Evolutionary conservation across 2,329 filamentous ascomycete genomes (phyloP).

Genomic region (Fusarium armeniacum): DNA sequence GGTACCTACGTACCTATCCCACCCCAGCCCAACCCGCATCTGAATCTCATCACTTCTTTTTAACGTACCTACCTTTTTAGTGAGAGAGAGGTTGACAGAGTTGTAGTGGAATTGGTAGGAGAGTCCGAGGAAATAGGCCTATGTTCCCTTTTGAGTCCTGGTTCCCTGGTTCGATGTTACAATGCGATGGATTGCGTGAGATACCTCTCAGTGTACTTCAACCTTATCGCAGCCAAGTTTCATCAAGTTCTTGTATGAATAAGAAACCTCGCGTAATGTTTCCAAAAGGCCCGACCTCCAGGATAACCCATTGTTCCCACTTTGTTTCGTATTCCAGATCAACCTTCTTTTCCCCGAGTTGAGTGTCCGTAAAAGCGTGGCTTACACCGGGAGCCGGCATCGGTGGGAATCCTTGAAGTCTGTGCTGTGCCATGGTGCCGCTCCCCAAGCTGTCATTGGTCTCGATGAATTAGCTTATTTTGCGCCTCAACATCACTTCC

Average conservation of each 20-base stretch:
- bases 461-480: conserved; percentile 34
- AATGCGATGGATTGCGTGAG: not conserved
- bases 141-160: not conserved
- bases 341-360: not conserved
- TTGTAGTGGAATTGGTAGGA: conserved; percentile 17
- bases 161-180: not conserved
- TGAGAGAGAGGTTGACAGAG: not conserved
- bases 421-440: conserved; percentile 25
- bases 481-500: conserved; percentile 26
- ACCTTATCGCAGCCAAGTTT: not conserved
- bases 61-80: not conserved
- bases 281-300: conserved; percentile 25
- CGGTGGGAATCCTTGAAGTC: conserved; percentile 26
- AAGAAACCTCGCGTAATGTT: conserved; percentile 13
- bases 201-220: not conserved
- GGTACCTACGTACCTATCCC: conserved; percentile 33
- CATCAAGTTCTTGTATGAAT: not conserved
- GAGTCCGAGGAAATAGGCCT: conserved; percentile 5
- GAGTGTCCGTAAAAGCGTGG: not conserved
- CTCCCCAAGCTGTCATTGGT: conserved; percentile 24
- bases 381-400: conserved; percentile 44
- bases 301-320: not conserved
- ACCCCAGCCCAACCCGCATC: conserved; percentile 12
- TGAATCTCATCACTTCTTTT: not conserved
- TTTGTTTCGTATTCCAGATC: conserved; percentile 14